A percentile compares a stretch with the other conserved stretches of the same genome.
Conservation (phyloP, 768 basidiomycete species). For the Crepidotus variabilis region DNA sequence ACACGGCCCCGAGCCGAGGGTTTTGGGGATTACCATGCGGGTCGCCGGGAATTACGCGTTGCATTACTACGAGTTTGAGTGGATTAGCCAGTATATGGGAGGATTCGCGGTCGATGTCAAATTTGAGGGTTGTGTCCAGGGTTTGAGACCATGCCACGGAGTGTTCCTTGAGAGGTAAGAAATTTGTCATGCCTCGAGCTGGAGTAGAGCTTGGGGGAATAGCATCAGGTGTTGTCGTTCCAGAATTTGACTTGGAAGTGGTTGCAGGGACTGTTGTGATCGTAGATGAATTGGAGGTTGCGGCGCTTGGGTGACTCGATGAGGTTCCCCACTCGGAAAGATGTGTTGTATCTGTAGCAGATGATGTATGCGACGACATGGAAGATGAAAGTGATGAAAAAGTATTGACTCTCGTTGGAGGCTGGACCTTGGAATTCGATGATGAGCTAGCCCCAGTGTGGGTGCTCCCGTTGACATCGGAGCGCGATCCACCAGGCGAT, state of each 20-base stretch:
- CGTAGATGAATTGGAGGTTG: slow-evolving; percentile 16
- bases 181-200: slow-evolving; percentile 61
- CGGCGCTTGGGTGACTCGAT: slow-evolving; percentile 9
- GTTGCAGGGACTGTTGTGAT: slow-evolving; percentile 3
- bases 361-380: neutral
- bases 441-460: neutral
- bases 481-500: neutral
- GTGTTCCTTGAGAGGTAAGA: slow-evolving; percentile 59
- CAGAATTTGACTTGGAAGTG: neutral
- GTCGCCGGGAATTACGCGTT: slow-evolving; percentile 57
- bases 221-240: slow-evolving; percentile 10
- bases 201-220: slow-evolving; percentile 7
- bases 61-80: slow-evolving; percentile 63
- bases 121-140: slow-evolving; percentile 53
- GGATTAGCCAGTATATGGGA: slow-evolving; percentile 52
- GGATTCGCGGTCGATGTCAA: slow-evolving; percentile 52
- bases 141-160: slow-evolving; percentile 58
- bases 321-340: slow-evolving; percentile 6
- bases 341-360: neutral
- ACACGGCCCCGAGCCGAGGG: slow-evolving; percentile 59
- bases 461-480: neutral
- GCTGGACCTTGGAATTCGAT: neutral
- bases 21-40: slow-evolving; percentile 48
- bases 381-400: neutral
- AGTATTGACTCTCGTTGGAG: neutral